Evolutionary conservation across 2,329 filamentous ascomycete species (phyloP), one percentile per base, ranked within the genome.

Genomic region (Albifimbria verrucaria): DNA sequence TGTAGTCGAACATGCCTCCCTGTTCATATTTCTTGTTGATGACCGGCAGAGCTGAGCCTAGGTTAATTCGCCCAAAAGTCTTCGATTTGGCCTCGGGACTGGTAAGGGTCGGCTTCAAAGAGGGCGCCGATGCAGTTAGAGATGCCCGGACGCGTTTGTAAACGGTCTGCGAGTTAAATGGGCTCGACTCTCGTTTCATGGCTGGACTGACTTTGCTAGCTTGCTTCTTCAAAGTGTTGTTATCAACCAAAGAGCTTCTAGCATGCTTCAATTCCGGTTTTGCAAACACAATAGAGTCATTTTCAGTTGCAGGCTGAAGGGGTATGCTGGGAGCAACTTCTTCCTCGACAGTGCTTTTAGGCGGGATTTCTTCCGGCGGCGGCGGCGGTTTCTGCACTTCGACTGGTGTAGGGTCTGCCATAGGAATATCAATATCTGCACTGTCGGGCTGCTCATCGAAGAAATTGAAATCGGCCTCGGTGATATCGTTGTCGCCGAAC

Each of bases 401-500:
- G 10, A 18, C 24, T 26, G 36, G 36, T 15, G 61, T 58, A 12
- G 63, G 26, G 49, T 64, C 64, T 15, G 52, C 56, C 59, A 71
- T 65, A 1, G 65, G 50, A 20, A 67, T 60, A 21, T 72, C 70
- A 41, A 77, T 53, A 42, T 73, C 73, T 22, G 70, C 67, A 11
- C 68, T 70, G 2, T 67, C 74, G 3, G 79, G 76, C 23, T 79
- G 72, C 55, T 88, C 85, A 61, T 93, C 89, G 60, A 93, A 93
- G 68, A 92, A 93, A 65, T 82, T 90, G 66, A 93, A 93, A 64
- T 94, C 90, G 6, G 85, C 89, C 60, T 94, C 90, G 1, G 87
- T 92, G n/a, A 93, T 78, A 58, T 85, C 82, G 57, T 83, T 80
- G n/a, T 85, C 82, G n/a, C 80, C 85, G 68, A 90, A 90, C 59